Percentiles rank a stretch among this genome's conserved stretches.
These are phyloP conservation scores for Melanogaster broomeanus DNA, from an alignment of 768 basidiomycete species.

Conservation along the genomic window DNA sequence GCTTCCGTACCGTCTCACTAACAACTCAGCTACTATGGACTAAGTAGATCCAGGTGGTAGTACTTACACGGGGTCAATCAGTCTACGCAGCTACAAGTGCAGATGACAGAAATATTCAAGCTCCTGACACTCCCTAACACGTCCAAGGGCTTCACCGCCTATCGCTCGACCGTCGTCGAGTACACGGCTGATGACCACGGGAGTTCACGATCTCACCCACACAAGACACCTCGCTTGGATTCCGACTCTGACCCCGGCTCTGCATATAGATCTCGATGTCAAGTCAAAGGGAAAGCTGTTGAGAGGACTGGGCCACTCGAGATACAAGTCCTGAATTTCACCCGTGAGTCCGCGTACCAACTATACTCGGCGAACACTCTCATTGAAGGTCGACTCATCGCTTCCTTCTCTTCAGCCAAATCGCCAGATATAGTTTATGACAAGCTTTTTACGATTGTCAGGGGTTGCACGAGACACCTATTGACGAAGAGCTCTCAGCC, in stretches of 20 bases:
- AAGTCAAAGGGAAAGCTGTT: slow-evolving; percentile 19
- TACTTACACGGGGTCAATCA: background rate
- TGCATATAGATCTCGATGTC: slow-evolving; percentile 54
- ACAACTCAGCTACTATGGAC: too few species aligned
- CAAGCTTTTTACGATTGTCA: slow-evolving; percentile 31
- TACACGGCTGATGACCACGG: slow-evolving; percentile 30
- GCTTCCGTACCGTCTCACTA: too few species aligned
- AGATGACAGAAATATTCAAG: slow-evolving; percentile 41
- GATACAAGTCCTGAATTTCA: slow-evolving; percentile 48
- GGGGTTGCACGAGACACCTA: slow-evolving; percentile 40
- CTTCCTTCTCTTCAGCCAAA: slow-evolving; percentile 5
- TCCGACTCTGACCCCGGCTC: slow-evolving; percentile 69
- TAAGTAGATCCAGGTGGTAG: background rate
- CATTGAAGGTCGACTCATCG: background rate
- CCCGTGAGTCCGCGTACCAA: slow-evolving; percentile 30
- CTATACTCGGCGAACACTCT: too few species aligned
- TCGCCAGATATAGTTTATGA: slow-evolving; percentile 6
- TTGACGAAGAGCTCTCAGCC: slow-evolving; percentile 37
- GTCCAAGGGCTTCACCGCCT: slow-evolving; percentile 49
- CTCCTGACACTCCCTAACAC: slow-evolving; percentile 52
- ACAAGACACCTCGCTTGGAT: slow-evolving; percentile 68
- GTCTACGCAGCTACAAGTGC: background rate
- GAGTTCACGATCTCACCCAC: slow-evolving; percentile 58
- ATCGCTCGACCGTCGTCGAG: slow-evolving; percentile 40
- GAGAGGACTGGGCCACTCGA: slow-evolving; percentile 41